A percentile compares a stretch with the other conserved stretches of the same genome.
Conservation (phyloP, 345 rosid species). For the Limnanthes douglasii region DNA sequence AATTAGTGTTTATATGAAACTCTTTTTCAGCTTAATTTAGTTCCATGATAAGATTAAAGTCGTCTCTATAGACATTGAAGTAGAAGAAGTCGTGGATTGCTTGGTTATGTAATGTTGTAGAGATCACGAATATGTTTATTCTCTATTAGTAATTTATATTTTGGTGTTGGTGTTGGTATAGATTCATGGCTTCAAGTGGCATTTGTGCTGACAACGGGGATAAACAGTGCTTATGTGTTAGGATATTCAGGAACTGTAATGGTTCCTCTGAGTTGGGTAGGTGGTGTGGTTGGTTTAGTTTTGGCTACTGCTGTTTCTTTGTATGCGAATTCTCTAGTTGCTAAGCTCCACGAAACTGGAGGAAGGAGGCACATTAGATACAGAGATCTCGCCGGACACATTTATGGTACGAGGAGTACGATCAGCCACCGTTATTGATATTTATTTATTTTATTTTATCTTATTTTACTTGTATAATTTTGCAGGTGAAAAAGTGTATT, state of each 20-base stretch:
- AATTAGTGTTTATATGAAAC: no score
- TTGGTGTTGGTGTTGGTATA: no score
- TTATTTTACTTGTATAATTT: conserved; percentile 1
- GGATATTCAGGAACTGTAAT: conserved; percentile 84
- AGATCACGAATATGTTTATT: no score
- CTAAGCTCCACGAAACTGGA: conserved; percentile 71
- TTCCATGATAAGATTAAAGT: no score
- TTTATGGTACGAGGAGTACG: conserved; percentile 46
- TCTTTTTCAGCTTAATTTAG: no score
- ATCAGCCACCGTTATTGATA: no score
- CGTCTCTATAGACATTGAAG: no score
- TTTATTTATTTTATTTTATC: no score
- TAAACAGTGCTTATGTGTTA: conserved; percentile 84
- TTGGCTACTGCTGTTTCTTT: conserved; percentile 54
- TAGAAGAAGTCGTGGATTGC: no score
- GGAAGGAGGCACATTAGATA: conserved; percentile 92
- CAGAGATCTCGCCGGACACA: conserved; percentile 77
- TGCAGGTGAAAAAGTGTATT: conserved; percentile 15
- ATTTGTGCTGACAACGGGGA: conserved; percentile 62
- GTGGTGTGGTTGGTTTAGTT: conserved; percentile 65
- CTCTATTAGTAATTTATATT: no score
- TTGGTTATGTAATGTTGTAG: no score
- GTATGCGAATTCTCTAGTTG: conserved; percentile 72
- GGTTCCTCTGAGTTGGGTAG: conserved; percentile 85
- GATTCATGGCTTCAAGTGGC: conserved; percentile 91